Conservation (phyloP, 1,284 basidiomycete genomes). For the Ceratobasidium sp. region DNA sequence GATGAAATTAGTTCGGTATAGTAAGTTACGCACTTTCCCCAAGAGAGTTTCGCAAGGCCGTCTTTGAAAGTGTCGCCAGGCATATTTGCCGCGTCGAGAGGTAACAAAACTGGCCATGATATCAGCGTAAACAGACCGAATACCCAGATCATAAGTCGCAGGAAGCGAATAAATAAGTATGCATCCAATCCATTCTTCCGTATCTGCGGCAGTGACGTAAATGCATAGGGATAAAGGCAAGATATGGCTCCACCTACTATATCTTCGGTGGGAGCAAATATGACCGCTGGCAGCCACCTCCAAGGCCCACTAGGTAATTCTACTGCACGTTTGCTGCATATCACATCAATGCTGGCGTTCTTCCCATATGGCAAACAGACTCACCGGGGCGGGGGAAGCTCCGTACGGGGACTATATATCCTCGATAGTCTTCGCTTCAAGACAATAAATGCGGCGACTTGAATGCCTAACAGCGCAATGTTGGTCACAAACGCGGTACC, state of each 20-base stretch:
- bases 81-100: conserved; percentile 69
- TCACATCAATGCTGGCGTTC: neutral
- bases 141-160: conserved; percentile 79
- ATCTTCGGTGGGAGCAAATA: conserved; percentile 40
- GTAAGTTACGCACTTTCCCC: conserved; percentile 69
- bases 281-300: conserved; percentile 37
- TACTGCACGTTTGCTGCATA: conserved; percentile 27
- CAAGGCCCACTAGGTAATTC: conserved; percentile 38
- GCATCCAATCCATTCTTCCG: conserved; percentile 87
- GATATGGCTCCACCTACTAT: conserved; percentile 40
- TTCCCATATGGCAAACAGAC: neutral
- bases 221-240: conserved; percentile 2
- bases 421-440: conserved; percentile 15
- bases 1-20: neutral
- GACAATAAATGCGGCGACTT: conserved; percentile 36
- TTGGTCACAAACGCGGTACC: conserved; percentile 42
- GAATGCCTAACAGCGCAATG: conserved; percentile 19
- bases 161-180: conserved; percentile 92
- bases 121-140: conserved; percentile 71
- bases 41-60: conserved; percentile 81
- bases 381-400: conserved; percentile 29
- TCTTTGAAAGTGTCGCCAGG: conserved; percentile 60
- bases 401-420: conserved; percentile 29
- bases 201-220: conserved; percentile 38
- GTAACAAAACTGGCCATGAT: conserved; percentile 76